These are phyloP conservation scores for Fusarium multiceps DNA, from an alignment of 2,329 filamentous ascomycete genomes.

Conservation along the genomic window DNA sequence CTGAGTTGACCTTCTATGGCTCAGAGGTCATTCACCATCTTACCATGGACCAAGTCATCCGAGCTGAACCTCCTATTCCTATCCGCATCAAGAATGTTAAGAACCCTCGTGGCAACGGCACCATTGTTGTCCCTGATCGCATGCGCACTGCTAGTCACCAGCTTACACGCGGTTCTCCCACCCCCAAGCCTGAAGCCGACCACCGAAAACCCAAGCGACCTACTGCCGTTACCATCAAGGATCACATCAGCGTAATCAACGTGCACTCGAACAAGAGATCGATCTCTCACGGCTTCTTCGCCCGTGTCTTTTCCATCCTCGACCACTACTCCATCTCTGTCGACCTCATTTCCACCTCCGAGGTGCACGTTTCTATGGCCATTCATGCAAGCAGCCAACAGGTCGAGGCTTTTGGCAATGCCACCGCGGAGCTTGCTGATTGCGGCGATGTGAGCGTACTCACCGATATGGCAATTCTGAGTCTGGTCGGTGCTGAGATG, in stretches of 20 bases:
- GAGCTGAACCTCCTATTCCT: constrained; percentile 80
- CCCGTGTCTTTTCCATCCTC: constrained; percentile 90
- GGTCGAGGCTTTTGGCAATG: constrained; percentile 72
- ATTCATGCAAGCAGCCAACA: constrained; percentile 81
- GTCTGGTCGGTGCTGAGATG: constrained; percentile 93
- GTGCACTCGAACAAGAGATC: constrained; percentile 98
- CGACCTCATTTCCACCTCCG: constrained; percentile 94
- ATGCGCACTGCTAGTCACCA: constrained; percentile 65
- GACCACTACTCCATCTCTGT: constrained; percentile 89
- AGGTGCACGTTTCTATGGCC: constrained; percentile 98
- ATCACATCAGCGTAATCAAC: constrained; percentile 96
- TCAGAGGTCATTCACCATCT: constrained; percentile 98
- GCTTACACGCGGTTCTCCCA: constrained; percentile 64
- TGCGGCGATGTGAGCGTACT: constrained; percentile 93
- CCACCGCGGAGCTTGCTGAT: constrained; percentile 77
- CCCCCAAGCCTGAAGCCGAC: constrained; percentile 51
- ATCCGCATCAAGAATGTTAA: constrained; percentile 95
- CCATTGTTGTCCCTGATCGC: constrained; percentile 83
- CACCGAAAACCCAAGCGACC: constrained; percentile 75
- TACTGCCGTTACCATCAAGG: constrained; percentile 96
- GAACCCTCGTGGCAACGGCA: constrained; percentile 82
- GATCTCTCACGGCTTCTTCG: constrained; percentile 95
- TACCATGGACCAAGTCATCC: constrained; percentile 96
- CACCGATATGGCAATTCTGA: constrained; percentile 93
- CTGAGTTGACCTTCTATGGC: constrained; percentile 93